phyloP scores from a whole-genome alignment of 1,284 basidiomycete species.

The Ustilago hordei region DNA sequence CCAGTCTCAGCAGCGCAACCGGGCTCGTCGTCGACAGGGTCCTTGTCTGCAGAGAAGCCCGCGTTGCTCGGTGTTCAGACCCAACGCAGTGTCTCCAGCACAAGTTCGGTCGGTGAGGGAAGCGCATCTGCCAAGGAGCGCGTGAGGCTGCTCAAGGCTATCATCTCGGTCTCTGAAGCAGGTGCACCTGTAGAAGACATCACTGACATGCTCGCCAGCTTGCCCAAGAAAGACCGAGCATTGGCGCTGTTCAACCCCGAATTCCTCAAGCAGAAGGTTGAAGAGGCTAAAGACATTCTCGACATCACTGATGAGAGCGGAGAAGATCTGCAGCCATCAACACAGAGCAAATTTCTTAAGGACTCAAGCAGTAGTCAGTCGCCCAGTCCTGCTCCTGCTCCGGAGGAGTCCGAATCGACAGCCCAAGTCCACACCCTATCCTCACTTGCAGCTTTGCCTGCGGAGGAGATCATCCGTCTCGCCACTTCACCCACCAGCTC shows the following conservation, averaged over 20 bases:
- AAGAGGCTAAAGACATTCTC: constrained; percentile 81
- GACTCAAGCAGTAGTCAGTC: constrained; percentile 45
- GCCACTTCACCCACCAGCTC: constrained; percentile 72
- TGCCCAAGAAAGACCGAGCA: constrained; percentile 87
- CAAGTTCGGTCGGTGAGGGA: constrained; percentile 39
- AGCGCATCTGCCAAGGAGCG: constrained; percentile 67
- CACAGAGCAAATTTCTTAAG: constrained; percentile 15
- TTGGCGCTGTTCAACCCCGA: constrained; percentile 89
- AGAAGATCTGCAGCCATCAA: constrained; percentile 16
- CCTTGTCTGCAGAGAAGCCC: constrained; percentile 14
- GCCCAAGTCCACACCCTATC: constrained; percentile 50
- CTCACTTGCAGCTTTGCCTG: constrained; percentile 77
- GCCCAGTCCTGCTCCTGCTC: constrained; percentile 17
- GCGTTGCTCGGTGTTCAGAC: constrained; percentile 28
- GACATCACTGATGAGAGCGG: constrained; percentile 69
- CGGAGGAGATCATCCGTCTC: constrained; percentile 75
- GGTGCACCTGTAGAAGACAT: constrained; percentile 61
- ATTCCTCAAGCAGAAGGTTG: constrained; percentile 80
- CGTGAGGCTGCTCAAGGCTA: constrained; percentile 79
- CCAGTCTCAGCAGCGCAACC: background rate
- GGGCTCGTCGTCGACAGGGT: background rate
- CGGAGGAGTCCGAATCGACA: constrained; percentile 1
- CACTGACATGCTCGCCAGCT: constrained; percentile 81
- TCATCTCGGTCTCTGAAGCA: constrained; percentile 33
- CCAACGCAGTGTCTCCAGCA: constrained; percentile 45